These are phyloP conservation scores for Talaromyces nanjingensis DNA, from an alignment of 495 filamentous ascomycete species.

Conservation along the genomic window DNA sequence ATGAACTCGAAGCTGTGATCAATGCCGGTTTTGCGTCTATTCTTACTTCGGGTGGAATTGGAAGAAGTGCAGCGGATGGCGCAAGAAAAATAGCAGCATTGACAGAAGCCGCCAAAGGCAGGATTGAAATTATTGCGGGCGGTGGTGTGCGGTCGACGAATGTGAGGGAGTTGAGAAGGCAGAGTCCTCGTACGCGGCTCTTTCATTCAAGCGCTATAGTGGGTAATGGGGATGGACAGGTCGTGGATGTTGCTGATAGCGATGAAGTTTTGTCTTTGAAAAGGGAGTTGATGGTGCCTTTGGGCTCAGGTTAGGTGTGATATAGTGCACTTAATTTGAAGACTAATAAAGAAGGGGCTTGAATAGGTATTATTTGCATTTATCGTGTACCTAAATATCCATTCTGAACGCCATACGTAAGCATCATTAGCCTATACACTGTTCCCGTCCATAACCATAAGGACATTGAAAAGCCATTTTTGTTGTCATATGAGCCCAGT, in stretches of 20 bases:
- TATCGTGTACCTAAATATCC: background rate
- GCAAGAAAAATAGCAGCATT: constrained; percentile 15
- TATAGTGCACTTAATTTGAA: background rate
- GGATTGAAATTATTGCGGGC: constrained; percentile 25
- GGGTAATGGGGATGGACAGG: background rate
- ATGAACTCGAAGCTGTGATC: constrained; percentile 23
- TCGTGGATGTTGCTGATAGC: background rate
- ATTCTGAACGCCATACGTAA: background rate
- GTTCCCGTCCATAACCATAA: background rate
- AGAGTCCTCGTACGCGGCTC: constrained; percentile 16
- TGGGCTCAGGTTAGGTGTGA: background rate
- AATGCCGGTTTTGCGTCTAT: constrained; percentile 38
- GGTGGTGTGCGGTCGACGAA: constrained; percentile 36
- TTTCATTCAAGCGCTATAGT: constrained; percentile 37
- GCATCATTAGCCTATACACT: background rate
- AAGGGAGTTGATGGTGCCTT: background rate
- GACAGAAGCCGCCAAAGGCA: constrained; percentile 4
- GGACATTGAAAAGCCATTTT: background rate
- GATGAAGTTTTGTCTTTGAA: constrained; percentile 6
- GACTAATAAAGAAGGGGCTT: background rate
- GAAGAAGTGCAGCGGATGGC: constrained; percentile 10
- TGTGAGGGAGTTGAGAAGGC: constrained; percentile 19
- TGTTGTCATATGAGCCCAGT: background rate
- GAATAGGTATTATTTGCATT: background rate
- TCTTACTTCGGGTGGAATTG: constrained; percentile 39